phyloP scores from a whole-genome alignment of 2,329 filamentous ascomycete genomes.

The Aspergillus fumigatus region DNA sequence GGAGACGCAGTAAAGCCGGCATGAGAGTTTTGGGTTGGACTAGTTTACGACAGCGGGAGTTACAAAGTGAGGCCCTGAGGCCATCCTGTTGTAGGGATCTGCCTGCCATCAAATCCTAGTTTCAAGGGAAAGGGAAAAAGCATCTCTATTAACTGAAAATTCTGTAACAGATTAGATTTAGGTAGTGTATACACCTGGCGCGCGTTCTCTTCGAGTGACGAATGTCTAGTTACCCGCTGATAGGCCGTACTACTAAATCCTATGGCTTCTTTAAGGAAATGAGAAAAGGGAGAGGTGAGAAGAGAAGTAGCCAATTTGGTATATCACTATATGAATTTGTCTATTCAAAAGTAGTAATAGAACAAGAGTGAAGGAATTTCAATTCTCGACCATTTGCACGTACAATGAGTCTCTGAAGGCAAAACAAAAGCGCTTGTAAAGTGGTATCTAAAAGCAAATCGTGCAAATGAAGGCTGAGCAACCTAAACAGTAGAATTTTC shows the following conservation, averaged over 20 bases:
- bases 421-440: not conserved
- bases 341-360: not conserved
- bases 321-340: conserved; percentile 2
- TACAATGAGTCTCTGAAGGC: not conserved
- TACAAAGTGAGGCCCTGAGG: not conserved
- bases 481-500: conserved; percentile 7
- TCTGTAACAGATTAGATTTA: not conserved
- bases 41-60: not conserved
- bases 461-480: not conserved
- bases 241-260: not conserved
- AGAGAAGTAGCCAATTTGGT: conserved; percentile 1
- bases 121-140: not conserved
- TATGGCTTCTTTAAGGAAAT: not conserved
- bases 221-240: not conserved
- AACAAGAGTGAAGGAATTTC: not conserved
- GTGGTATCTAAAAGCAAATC: not conserved
- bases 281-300: not conserved
- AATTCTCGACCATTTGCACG: not conserved
- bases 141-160: not conserved
- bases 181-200: not conserved
- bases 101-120: not conserved
- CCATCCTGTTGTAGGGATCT: not conserved
- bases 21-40: not conserved
- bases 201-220: not conserved
- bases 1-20: not conserved